Percentiles rank a stretch among this genome's conserved stretches.
Evolutionary conservation across 2,329 filamentous ascomycete genomes (phyloP).

Genomic region (Aspergillus hiratsukae): DNA sequence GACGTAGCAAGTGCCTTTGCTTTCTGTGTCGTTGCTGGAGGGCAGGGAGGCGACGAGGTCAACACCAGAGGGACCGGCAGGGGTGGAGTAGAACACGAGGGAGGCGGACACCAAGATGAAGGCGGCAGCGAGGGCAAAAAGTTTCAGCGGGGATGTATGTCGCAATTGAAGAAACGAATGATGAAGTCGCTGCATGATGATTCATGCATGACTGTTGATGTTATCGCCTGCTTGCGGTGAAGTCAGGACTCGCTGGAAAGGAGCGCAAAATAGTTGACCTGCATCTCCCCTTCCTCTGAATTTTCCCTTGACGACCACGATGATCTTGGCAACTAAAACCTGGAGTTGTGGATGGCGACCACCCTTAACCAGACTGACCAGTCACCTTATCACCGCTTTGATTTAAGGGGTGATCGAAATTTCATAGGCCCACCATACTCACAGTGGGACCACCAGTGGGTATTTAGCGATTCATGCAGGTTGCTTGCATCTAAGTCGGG

Average conservation of each 20-base stretch:
- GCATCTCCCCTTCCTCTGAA: neutral
- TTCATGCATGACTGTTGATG: constrained; percentile 7
- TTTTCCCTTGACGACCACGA: no score
- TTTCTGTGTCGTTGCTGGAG: neutral
- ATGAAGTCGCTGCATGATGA: constrained; percentile 12
- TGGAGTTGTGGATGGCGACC: neutral
- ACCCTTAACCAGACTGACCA: no score
- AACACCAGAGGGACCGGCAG: neutral
- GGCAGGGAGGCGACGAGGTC: neutral
- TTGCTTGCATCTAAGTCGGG: neutral
- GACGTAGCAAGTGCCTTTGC: constrained; percentile 9
- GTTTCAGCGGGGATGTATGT: constrained; percentile 4
- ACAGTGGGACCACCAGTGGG: neutral
- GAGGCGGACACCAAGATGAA: constrained; percentile 5
- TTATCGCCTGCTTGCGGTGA: neutral
- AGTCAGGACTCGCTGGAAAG: neutral
- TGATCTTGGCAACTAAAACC: neutral
- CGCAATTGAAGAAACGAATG: constrained; percentile 8
- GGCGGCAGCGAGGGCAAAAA: constrained; percentile 5
- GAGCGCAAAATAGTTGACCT: neutral
- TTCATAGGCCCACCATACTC: neutral
- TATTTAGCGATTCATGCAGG: no score
- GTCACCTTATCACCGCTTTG: neutral
- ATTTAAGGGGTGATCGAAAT: neutral
- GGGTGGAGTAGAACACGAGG: constrained; percentile 7